Conservation (phyloP, 73 alveolate genomes). For the Paramecium tetraurelia region DNA sequence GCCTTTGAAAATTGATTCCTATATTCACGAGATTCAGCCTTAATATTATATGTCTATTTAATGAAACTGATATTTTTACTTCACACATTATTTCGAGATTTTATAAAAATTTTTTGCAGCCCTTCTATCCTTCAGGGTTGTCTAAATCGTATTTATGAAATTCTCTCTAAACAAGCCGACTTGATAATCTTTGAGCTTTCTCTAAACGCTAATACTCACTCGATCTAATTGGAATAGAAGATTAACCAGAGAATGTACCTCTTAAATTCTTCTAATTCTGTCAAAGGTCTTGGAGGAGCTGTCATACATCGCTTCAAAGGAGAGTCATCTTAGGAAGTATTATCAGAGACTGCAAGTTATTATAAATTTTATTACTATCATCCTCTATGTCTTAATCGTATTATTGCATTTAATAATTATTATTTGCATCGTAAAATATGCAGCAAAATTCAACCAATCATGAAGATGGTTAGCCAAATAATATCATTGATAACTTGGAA, state of each 20-base stretch:
- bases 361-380: not conserved
- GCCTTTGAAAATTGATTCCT: slow-evolving; percentile 92
- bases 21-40: slow-evolving; percentile 81
- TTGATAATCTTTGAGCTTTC: slow-evolving; percentile 74
- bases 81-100: slow-evolving; percentile 84
- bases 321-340: slow-evolving; percentile 32
- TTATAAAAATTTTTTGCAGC: slow-evolving; percentile 81
- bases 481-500: not conserved
- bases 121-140: slow-evolving; percentile 87
- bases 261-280: slow-evolving; percentile 84
- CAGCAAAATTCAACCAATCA: not conserved
- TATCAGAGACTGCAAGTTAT: not conserved
- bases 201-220: slow-evolving; percentile 80
- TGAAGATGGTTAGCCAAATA: not conserved
- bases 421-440: not conserved
- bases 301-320: slow-evolving; percentile 70
- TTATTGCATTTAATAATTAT: not conserved
- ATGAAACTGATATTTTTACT: slow-evolving; percentile 40
- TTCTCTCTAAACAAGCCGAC: slow-evolving; percentile 68
- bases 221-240: slow-evolving; percentile 10
- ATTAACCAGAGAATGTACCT: not conserved
- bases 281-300: slow-evolving; percentile 91
- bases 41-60: slow-evolving; percentile 31
- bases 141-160: slow-evolving; percentile 87
- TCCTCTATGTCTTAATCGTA: slow-evolving; percentile 33